phyloP scores from a whole-genome alignment of 805 yeast genomes.

The Helenozyma rhizophorensis region DNA sequence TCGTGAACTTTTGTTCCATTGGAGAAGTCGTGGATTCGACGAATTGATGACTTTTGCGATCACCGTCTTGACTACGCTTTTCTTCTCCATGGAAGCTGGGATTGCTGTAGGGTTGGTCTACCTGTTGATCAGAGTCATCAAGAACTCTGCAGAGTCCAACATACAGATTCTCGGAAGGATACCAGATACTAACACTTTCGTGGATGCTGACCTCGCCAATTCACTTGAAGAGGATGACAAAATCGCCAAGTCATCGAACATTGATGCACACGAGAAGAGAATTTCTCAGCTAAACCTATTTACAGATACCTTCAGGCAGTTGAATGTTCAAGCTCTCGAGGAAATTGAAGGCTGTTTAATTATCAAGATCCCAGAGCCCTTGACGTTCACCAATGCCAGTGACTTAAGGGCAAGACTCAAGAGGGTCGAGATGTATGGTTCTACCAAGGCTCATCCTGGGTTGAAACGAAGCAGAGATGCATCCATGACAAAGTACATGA shows the following conservation, averaged over 20 bases:
- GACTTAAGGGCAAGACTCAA: slow-evolving; percentile 36
- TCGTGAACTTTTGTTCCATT: slow-evolving; percentile 65
- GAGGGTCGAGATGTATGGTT: slow-evolving; percentile 40
- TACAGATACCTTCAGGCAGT: slow-evolving; percentile 28
- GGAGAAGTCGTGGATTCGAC: slow-evolving; percentile 66
- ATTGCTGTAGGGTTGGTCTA: slow-evolving; percentile 82
- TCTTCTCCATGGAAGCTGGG: slow-evolving; percentile 81
- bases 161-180: slow-evolving; percentile 74
- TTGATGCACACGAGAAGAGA: slow-evolving; percentile 3
- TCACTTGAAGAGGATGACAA: too few relatives aligned
- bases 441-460: slow-evolving; percentile 42
- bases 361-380: slow-evolving; percentile 40
- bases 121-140: slow-evolving; percentile 73
- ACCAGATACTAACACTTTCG: slow-evolving; percentile 35
- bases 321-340: slow-evolving; percentile 34
- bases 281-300: slow-evolving; percentile 27
- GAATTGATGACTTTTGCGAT: slow-evolving; percentile 67
- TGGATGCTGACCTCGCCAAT: slow-evolving; percentile 35
- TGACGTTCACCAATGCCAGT: slow-evolving; percentile 39
- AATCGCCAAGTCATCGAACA: background rate
- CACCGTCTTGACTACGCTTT: slow-evolving; percentile 61
- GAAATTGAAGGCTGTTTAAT: slow-evolving; percentile 43
- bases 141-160: slow-evolving; percentile 75
- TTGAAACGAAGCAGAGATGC: slow-evolving; percentile 30
- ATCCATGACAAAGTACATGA: slow-evolving; percentile 37